A percentile compares a stretch with the other conserved stretches of the same genome.
phyloP scores from a whole-genome alignment of 140 eudicot genomes.

The Stevia rebaudiana region DNA sequence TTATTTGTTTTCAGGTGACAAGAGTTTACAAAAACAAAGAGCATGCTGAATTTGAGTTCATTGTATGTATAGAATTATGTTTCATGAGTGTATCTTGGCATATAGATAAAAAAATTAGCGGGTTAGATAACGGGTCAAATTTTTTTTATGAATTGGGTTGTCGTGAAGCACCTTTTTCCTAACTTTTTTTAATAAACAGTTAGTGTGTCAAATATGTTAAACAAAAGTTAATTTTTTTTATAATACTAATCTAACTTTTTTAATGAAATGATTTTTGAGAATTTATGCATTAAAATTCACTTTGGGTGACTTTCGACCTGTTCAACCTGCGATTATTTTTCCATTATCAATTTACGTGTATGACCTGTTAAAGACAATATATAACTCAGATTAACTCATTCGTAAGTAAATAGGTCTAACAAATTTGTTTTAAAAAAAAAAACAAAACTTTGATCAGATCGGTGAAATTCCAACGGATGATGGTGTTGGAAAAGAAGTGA shows the following conservation, averaged over 20 bases:
- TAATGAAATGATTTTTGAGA: not conserved
- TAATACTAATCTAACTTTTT: not conserved
- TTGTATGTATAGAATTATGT: conserved; percentile 44
- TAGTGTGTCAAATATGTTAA: not conserved
- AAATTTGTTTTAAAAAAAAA: not conserved
- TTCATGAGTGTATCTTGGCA: not conserved
- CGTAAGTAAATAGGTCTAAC: not conserved
- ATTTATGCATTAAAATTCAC: not conserved
- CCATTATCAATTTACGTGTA: not conserved
- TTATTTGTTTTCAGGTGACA: conserved; percentile 45
- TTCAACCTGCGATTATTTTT: not conserved
- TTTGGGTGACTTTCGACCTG: not conserved
- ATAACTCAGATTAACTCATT: not conserved
- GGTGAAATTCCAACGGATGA: conserved; percentile 79
- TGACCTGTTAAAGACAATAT: not conserved
- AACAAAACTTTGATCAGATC: conserved; percentile 44
- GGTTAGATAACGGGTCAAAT: not conserved
- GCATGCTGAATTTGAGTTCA: conserved; percentile 89
- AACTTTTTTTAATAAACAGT: not conserved
- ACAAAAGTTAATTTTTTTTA: not conserved
- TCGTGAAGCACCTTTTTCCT: not conserved
- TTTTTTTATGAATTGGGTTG: not conserved
- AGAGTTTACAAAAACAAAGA: conserved; percentile 82
- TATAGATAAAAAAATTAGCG: not conserved
- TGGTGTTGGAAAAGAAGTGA: conserved; percentile 79